Conservation (phyloP, 1,284 basidiomycete genomes). For the Pascua guehoae region DNA sequence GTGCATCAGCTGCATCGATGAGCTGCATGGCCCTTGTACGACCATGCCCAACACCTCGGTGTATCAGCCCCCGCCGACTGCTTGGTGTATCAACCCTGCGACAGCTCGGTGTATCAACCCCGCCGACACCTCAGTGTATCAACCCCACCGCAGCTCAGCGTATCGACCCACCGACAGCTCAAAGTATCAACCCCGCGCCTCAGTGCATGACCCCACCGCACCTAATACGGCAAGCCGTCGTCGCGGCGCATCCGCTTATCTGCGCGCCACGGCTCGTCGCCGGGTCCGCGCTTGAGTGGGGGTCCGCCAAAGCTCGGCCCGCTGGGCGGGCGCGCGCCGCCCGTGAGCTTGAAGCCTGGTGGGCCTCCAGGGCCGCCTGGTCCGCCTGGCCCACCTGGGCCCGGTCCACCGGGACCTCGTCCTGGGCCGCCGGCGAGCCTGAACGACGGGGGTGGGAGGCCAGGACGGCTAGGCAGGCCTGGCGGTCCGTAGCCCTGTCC, state of each 20-base stretch:
- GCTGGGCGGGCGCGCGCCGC: no score
- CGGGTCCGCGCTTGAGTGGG: not conserved
- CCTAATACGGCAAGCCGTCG: slow-evolving; percentile 7
- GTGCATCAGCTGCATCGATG: no score
- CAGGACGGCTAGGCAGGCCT: not conserved
- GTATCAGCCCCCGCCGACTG: no score
- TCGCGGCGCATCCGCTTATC: slow-evolving; percentile 10
- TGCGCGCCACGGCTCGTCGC: slow-evolving; percentile 7
- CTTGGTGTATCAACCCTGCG: no score
- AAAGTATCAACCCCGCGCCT: not conserved
- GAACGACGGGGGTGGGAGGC: slow-evolving; percentile 10
- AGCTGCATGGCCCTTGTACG: no score
- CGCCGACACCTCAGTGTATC: no score
- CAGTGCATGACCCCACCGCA: no score
- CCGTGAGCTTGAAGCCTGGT: not conserved
- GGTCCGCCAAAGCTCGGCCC: not conserved
- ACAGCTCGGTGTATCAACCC: no score
- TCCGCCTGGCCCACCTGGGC: not conserved
- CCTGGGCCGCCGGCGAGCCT: slow-evolving; percentile 6
- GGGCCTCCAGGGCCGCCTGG: not conserved
- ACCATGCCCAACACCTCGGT: no score
- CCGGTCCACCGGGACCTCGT: not conserved
- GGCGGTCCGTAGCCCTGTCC: not conserved
- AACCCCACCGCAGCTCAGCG: no score
- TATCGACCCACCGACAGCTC: no score